Evolutionary conservation across 257 asterid genomes (phyloP), one percentile per base, ranked within the genome.

Genomic region (Lithospermum erythrorhizon): DNA sequence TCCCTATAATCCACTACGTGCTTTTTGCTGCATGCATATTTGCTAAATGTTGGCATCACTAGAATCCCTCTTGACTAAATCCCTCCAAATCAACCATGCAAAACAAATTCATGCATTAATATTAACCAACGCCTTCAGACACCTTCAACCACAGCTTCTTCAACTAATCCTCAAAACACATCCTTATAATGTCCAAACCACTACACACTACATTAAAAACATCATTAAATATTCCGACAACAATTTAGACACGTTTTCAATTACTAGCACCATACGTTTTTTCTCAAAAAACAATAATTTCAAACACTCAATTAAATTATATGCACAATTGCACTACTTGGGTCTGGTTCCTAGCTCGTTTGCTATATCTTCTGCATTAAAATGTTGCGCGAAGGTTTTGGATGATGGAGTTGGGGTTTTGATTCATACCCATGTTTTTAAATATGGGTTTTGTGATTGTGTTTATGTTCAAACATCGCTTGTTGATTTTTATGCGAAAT

Each of bases 401-500:
- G 75, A 67, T 17, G 57, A 58, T 55, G 9, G 17, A 6, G 76
- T 85, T 58, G 96, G 97, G 63, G 18, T 75, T 25, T 76, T 72
- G 69, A 79, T 91, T 66, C 98, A 91, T 61, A 81, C 87, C 60
- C 96, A 88, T 59, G 76, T 65, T 53, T 78, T 73, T 21, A 91
- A 91, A 75, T 62, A 67, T 55, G 94, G 90, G 17, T 77, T 91
- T 19, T 68, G 79, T 16, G 72, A 68, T 15, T 67, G 45, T 41
- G 87, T 91, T 53, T 88, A 82, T 37, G 98, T 88, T 22, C 95
- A 88, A 22, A 91, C 95, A 0, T 87, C 95, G 29, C 79, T 91
- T 21, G 55, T 88, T 56, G 95, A 78, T 73, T 91, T 83, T 66
- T 91, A 91, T 65, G 69, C 85, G 15, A 91, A 91, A 72, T 35